Evolutionary conservation across 805 yeast genomes (phyloP).

Genomic region (Wickerhamomyces alni): DNA sequence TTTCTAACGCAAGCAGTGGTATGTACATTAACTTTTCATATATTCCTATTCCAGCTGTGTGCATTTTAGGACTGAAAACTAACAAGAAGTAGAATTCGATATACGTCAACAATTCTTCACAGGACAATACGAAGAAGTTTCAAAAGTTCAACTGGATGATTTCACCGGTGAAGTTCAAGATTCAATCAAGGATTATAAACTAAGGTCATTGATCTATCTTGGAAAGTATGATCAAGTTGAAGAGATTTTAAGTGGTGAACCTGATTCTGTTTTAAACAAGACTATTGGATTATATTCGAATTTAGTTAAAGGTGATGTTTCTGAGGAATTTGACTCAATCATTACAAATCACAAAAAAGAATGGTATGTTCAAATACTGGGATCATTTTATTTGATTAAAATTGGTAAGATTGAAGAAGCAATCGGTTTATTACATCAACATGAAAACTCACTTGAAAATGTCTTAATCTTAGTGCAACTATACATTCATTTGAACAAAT

Average conservation of each 20-base stretch:
- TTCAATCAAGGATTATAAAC: slow-evolving; percentile 26
- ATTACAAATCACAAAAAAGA: slow-evolving; percentile 18
- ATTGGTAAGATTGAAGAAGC: slow-evolving; percentile 38
- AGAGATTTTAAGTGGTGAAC: slow-evolving; percentile 1
- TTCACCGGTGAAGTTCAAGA: slow-evolving; percentile 29
- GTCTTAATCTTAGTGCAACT: slow-evolving; percentile 36
- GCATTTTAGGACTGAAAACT: not conserved
- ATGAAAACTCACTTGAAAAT: slow-evolving; percentile 35
- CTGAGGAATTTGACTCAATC: slow-evolving; percentile 14
- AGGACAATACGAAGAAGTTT: slow-evolving; percentile 45
- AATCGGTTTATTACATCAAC: slow-evolving; percentile 29
- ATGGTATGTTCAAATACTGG: slow-evolving; percentile 31
- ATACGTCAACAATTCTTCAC: slow-evolving; percentile 57
- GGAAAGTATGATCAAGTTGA: slow-evolving; percentile 17
- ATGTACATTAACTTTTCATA: not conserved
- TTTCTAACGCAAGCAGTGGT: not conserved
- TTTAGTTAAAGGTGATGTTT: slow-evolving; percentile 19
- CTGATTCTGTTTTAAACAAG: slow-evolving; percentile 4
- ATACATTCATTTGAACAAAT: slow-evolving; percentile 33
- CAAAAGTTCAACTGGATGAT: slow-evolving; percentile 30
- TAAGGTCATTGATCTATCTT: slow-evolving; percentile 27
- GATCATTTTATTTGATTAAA: slow-evolving; percentile 34
- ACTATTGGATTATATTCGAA: slow-evolving; percentile 24
- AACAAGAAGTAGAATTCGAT: slow-evolving; percentile 38
- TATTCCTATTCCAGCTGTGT: not conserved